These are phyloP conservation scores for Pichia inconspicua DNA, from an alignment of 1,139 yeast species.

Conservation along the genomic window DNA sequence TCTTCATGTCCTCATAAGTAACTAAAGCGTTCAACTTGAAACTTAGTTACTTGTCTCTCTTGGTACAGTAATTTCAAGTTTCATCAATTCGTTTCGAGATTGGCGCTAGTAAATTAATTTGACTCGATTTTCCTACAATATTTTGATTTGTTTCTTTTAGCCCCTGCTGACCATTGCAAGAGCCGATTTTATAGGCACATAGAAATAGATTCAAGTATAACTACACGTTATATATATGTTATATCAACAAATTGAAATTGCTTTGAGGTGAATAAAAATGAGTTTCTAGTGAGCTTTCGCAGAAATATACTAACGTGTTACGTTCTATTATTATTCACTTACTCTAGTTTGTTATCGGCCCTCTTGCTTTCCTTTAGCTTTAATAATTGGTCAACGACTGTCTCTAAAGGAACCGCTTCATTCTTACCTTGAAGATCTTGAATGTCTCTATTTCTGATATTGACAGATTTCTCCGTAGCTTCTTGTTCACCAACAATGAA, in stretches of 20 bases:
- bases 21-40: neutral
- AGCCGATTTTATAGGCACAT: too few relatives aligned
- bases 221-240: too few relatives aligned
- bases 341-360: conserved; percentile 48
- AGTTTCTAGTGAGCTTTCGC: neutral
- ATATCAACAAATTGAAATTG: too few relatives aligned
- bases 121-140: too few relatives aligned
- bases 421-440: conserved; percentile 82
- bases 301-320: neutral
- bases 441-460: conserved; percentile 90
- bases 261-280: neutral
- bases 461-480: conserved; percentile 66
- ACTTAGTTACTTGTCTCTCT: too few relatives aligned
- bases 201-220: too few relatives aligned
- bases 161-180: too few relatives aligned
- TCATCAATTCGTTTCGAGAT: too few relatives aligned
- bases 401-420: conserved; percentile 64
- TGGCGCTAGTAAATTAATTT: too few relatives aligned
- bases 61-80: too few relatives aligned
- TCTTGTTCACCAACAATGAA: conserved; percentile 96
- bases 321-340: neutral
- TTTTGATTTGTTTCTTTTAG: too few relatives aligned
- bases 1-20: neutral
- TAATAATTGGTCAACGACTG: conserved; percentile 60
- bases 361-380: conserved; percentile 62